Base-by-base conservation (phyloP, 2,329 filamentous ascomycete genomes). In the Stachybotrys chlorohalonatus region DNA sequence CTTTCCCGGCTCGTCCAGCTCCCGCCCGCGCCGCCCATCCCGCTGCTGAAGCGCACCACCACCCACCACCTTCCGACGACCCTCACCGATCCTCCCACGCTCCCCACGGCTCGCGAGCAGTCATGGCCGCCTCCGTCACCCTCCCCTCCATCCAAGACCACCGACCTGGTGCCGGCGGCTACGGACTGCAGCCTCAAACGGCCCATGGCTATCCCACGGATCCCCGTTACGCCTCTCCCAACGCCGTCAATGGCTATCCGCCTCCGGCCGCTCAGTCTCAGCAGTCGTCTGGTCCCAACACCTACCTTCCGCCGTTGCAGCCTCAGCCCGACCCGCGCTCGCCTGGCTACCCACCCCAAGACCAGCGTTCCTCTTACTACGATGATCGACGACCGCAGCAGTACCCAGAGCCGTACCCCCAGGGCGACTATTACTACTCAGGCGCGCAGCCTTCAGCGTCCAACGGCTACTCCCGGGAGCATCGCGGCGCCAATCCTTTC, bases 71-170 rank as follows among this genome's bases (percentile, higher is more conserved):
- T 13, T 42, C 36, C 36, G 36, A 42, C 36, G 36, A 42, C 47
- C 47, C 47, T 48, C 47, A 48, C 47, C 24, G 31, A 51, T 17
- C 36, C 13, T n/a, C 50, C 7, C 50, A 32, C 13, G 30, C 50
- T 42, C 50, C 7, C 31, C 36, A 67, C 55, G 61, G 60, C 45
- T 59, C 65, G 53, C 59, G 63, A 61, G 53, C 59, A 59, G 69
- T 60, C 59, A 78, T 77, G 72, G 73, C 75, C 53, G 64, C 72
- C 52, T 68, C 71, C 46, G 46, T 47, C 46, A 77, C 72, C 56
- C 67, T 79, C 39, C 78, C 78, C 1, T 74, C 78, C 16, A 80
- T 81, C 53, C 72, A 79, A 53, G 78, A 79, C 49, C 49, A 31
- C 15, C 31, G 31, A 7, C 11, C 72, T 50, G 68, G 73, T 52